Base-by-base conservation (phyloP, 2,329 filamentous ascomycete genomes). In the Cercospora berteroae region DNA sequence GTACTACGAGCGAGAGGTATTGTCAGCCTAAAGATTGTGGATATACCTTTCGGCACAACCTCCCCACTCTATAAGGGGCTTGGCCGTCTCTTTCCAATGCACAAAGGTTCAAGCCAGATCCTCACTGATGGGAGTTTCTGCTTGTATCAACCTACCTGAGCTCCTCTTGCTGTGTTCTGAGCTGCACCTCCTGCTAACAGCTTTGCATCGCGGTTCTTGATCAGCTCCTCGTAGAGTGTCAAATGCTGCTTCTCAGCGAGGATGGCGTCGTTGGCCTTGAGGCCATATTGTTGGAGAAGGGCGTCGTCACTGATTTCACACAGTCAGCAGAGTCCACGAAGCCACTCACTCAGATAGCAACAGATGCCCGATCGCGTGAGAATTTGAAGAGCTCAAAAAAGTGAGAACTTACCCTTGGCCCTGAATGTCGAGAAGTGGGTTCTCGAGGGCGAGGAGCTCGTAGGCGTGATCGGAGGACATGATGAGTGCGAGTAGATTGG, bases 231-330 rank as follows among this genome's bases (percentile, higher is more conserved):
- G 82, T 93, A 99, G 78, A 99, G 87, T 56, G 86, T 88, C 78
- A 90, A 85, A 83, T 99, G 95, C 85, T 96, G 90, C 79, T 92
- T 88, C 81, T 96, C 93, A 65, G 94, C 94, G 69, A 99, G 92
- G 80, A 99, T 97, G 76, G 95, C 95, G 81, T 99, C 94, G 84
- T 99, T 97, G 80, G 90, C 86, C 86, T 99, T 97, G 77, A 99
- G 87, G 67, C 84, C 89, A 80, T 99, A 99, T 86, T 97, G 96
- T 74, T 94, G 84, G 69, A 99, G 91, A 65, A 98, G 89, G 31
- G 88, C 89, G 75, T 94, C 86, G 81, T 94, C 88, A 75, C 93
- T 96, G 75, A 52, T 64, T 9, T 5, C 48, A 42, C 9, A 13
- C 7, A 18, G 50, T 57, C 48, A 55, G 31, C 33, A 23, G 31